These are phyloP conservation scores for Trametes sp. DNA, from an alignment of 1,284 basidiomycete species.

Conservation along the genomic window DNA sequence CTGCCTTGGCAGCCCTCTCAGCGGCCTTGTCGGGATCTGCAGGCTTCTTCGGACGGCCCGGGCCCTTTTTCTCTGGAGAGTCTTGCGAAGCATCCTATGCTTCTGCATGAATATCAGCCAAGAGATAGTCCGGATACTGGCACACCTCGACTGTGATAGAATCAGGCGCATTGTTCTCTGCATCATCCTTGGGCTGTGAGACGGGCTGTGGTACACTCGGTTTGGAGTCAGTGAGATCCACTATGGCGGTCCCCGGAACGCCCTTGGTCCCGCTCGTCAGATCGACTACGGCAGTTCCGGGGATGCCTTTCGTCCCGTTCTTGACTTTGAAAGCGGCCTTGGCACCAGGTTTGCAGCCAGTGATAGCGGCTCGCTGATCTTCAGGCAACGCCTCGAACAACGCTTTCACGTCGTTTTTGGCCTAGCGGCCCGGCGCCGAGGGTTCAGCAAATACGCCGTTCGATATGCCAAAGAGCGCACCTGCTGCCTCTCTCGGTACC, in stretches of 20 bases:
- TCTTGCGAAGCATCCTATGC: neutral
- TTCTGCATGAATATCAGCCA: neutral
- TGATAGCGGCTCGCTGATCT: conserved; percentile 58
- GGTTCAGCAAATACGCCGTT: neutral
- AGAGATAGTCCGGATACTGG: too few species aligned
- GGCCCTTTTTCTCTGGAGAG: conserved; percentile 29
- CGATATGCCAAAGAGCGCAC: conserved; percentile 47
- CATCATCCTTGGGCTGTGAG: neutral
- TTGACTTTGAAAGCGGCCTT: conserved; percentile 23
- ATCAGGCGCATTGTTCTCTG: conserved; percentile 5
- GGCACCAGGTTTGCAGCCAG: conserved; percentile 57
- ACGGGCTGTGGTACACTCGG: neutral
- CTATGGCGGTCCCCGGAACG: conserved; percentile 5
- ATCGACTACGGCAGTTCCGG: conserved; percentile 14
- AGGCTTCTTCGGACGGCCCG: conserved; percentile 56
- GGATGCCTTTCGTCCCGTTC: conserved; percentile 10
- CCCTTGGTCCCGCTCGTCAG: too few species aligned
- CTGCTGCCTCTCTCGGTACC: conserved; percentile 71
- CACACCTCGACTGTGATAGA: conserved; percentile 19
- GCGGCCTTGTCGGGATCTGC: conserved; percentile 65
- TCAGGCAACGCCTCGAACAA: conserved; percentile 64
- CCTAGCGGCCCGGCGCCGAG: conserved; percentile 50
- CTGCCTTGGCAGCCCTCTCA: conserved; percentile 66
- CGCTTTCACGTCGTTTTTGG: conserved; percentile 60
- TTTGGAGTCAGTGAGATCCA: conserved; percentile 20